A percentile compares a stretch with the other conserved stretches of the same genome.
These are phyloP conservation scores for Metschnikowia amazonensis DNA, from an alignment of 805 yeast species.

Conservation along the genomic window DNA sequence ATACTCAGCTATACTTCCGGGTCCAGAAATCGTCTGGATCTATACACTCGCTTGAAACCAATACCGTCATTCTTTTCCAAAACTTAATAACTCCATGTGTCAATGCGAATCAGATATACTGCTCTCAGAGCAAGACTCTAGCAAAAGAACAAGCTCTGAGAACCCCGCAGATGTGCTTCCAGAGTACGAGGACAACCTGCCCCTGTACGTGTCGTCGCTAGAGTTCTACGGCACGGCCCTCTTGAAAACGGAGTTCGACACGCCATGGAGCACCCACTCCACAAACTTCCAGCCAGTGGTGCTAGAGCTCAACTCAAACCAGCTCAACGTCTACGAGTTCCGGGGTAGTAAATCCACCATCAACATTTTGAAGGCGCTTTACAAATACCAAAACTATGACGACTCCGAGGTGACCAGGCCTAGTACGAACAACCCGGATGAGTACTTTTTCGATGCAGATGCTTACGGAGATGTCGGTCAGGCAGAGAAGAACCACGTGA, in stretches of 20 bases:
- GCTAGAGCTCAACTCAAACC: constrained; percentile 39
- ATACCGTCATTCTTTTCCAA: no score
- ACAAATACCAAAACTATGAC: constrained; percentile 26
- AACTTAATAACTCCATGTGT: neutral
- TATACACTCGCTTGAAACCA: no score
- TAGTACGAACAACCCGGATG: constrained; percentile 8
- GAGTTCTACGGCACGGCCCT: constrained; percentile 32
- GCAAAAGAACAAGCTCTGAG: no score
- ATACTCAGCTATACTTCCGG: no score
- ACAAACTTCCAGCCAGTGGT: constrained; percentile 36
- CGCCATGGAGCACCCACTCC: constrained; percentile 32
- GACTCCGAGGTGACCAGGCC: constrained; percentile 9
- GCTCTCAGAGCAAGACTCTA: neutral
- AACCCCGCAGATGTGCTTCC: constrained; percentile 8
- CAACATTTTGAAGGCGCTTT: constrained; percentile 30
- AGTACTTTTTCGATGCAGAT: constrained; percentile 27
- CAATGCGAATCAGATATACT: neutral
- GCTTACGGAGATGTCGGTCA: constrained; percentile 27
- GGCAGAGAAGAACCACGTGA: constrained; percentile 5
- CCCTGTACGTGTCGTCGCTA: constrained; percentile 30
- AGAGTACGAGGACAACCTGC: constrained; percentile 23
- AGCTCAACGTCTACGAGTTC: constrained; percentile 31
- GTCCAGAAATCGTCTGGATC: no score
- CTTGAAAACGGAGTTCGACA: constrained; percentile 32
- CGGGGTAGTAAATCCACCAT: constrained; percentile 20